Evolutionary conservation across 2,329 filamentous ascomycete genomes (phyloP).

Genomic region (Exophiala bonariae): DNA sequence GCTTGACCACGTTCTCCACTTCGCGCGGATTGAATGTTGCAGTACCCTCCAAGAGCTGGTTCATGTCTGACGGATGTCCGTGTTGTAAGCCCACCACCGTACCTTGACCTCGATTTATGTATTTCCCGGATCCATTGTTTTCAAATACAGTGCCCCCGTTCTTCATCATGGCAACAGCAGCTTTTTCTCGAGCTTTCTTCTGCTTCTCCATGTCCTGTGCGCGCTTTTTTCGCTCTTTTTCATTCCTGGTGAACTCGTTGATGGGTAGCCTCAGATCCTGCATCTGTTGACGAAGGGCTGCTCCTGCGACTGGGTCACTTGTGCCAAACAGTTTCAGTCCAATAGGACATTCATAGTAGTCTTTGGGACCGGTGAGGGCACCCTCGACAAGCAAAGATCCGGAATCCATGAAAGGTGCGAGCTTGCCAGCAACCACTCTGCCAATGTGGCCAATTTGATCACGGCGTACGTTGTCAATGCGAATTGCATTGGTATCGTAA

Average conservation of each 20-base stretch:
- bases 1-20: conserved; percentile 65
- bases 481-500: conserved; percentile 75
- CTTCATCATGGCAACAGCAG: conserved; percentile 20
- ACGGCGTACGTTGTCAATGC: conserved; percentile 73
- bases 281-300: conserved; percentile 61
- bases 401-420: conserved; percentile 61
- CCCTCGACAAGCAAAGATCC: conserved; percentile 67
- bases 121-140: conserved; percentile 29
- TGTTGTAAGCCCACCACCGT: conserved; percentile 15
- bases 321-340: conserved; percentile 69
- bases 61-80: conserved; percentile 38
- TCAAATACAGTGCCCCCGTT: conserved; percentile 21
- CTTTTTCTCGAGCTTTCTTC: conserved; percentile 34
- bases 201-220: conserved; percentile 56
- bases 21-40: conserved; percentile 62
- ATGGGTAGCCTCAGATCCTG: conserved; percentile 64
- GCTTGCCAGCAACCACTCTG: conserved; percentile 63
- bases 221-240: conserved; percentile 56
- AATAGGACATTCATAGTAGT: conserved; percentile 70
- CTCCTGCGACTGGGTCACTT: conserved; percentile 52
- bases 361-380: conserved; percentile 66
- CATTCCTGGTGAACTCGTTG: conserved; percentile 50
- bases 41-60: conserved; percentile 62
- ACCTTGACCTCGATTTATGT: conserved; percentile 36
- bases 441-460: conserved; percentile 79